These are phyloP conservation scores for Aspergillus funiculosus DNA, from an alignment of 495 filamentous ascomycete species.

Conservation along the genomic window DNA sequence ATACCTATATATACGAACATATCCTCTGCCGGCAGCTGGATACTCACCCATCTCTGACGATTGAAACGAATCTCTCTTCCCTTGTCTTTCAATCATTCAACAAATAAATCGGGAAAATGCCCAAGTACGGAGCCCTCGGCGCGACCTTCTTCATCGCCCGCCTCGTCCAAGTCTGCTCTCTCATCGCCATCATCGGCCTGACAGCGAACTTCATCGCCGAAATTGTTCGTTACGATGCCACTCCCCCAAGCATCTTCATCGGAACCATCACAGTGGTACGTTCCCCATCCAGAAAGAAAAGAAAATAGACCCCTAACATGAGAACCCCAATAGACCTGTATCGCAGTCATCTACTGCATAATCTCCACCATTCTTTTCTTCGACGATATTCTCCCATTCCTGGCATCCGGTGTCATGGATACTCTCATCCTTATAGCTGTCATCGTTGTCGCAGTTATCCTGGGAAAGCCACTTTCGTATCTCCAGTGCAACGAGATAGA, in stretches of 20 bases:
- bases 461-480: conserved; percentile 77
- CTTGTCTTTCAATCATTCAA: not conserved
- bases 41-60: not conserved
- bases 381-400: conserved; percentile 67
- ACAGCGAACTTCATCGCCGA: conserved; percentile 76
- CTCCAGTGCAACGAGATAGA: conserved; percentile 62
- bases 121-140: conserved; percentile 64
- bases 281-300: conserved; percentile 7
- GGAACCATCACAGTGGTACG: conserved; percentile 75
- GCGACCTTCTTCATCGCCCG: conserved; percentile 71
- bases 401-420: conserved; percentile 61
- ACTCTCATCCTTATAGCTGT: conserved; percentile 61
- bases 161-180: conserved; percentile 60
- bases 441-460: conserved; percentile 60
- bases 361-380: conserved; percentile 72
- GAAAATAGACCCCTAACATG: not conserved
- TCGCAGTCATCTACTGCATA: conserved; percentile 69
- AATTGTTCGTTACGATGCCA: conserved; percentile 57
- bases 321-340: conserved; percentile 51
- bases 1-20: not conserved
- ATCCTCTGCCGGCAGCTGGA: conserved; percentile 11
- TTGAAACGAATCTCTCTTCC: not conserved
- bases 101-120: conserved; percentile 20
- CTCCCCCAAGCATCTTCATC: conserved; percentile 66
- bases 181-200: conserved; percentile 77